Base-by-base conservation (phyloP, 2,329 filamentous ascomycete genomes). In the Coniochaeta hoffmannii region DNA sequence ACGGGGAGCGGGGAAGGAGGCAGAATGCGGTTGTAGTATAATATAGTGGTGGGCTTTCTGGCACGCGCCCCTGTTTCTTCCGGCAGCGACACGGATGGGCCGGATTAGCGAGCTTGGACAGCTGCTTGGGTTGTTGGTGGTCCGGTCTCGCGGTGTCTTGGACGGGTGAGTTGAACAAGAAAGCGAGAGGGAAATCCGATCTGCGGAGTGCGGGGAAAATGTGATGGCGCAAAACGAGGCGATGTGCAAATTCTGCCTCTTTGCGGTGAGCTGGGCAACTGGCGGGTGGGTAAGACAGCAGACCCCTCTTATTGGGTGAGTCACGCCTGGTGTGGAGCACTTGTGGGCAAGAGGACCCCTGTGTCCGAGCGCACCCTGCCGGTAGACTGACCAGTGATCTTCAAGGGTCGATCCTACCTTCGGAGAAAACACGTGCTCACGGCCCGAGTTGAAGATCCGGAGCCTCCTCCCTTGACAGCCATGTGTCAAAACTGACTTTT, bases 1-100 rank as follows among this genome's bases (percentile, higher is more conserved):
- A 65, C 54, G 50, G 17, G 31, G 31, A 46, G 53, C 30, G 34
- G 52, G 54, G 55, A 52, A 51, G 19, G 46, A 55, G 50, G 31
- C 50, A 31, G 26, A 32, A 31, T 50, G 28, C 24, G 30, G 28
- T 50, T 30, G 46, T n/a, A n/a, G n/a, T n/a, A 52, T 34, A 46
- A 32, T 41, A 44, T 17, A 57, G 19, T 35, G 56, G 35, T 17
- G 28, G 51, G 46, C 17, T 32, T 41, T 26, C 19, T 12, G 44
- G n/a, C 22, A 26, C 53, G 31, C 53, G 31, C 19, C 31, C 49
- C 41, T 46, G 19, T 30, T 50, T 17, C n/a, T 53, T 41, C 35
- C 56, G 50, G 41, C 34, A 44, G 30, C 28, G 15, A 31, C 36
- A 19, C 31, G 32, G 50, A 53, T 28, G 31, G 11, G 4, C 50